phyloP scores from a whole-genome alignment of 2,329 filamentous ascomycete species.

The Colletotrichum agaves region DNA sequence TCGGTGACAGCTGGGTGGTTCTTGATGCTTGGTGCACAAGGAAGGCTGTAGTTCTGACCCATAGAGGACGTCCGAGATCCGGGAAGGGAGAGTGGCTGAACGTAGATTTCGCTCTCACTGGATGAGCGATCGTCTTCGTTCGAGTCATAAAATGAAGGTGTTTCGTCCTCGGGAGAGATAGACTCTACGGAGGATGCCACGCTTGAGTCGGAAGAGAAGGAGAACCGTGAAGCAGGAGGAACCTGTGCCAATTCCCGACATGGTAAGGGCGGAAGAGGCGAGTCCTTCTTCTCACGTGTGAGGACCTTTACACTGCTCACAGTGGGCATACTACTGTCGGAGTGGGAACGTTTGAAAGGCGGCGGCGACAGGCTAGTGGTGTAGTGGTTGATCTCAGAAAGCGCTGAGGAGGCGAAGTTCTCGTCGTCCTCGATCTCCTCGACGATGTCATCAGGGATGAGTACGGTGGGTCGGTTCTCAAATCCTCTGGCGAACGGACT shows the following conservation, averaged over 20 bases:
- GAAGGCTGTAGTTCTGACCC: conserved; percentile 58
- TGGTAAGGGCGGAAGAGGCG: conserved; percentile 25
- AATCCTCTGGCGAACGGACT: conserved; percentile 40
- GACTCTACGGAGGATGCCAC: conserved; percentile 51
- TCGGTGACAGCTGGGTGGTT: conserved; percentile 33
- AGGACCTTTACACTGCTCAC: conserved; percentile 41
- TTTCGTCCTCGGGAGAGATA: conserved; percentile 52
- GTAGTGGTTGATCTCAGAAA: conserved; percentile 56
- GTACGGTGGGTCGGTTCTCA: conserved; percentile 46
- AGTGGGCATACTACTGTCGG: conserved; percentile 44
- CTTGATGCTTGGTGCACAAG: conserved; percentile 46
- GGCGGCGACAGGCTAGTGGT: conserved; percentile 64
- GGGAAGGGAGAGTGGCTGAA: conserved; percentile 40
- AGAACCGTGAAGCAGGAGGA: conserved; percentile 43
- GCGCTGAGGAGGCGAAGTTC: conserved; percentile 68
- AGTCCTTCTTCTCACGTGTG: conserved; percentile 40
- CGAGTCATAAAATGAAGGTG: conserved; percentile 59
- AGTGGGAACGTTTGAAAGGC: conserved; percentile 55
- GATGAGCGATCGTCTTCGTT: conserved; percentile 53
- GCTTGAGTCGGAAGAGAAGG: conserved; percentile 46
- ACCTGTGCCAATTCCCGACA: conserved; percentile 5
- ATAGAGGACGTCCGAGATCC: conserved; percentile 38
- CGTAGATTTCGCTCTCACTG: conserved; percentile 50
- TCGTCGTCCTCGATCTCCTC: conserved; percentile 61
- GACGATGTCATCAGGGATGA: conserved; percentile 50